Conservation (phyloP, 176 grass and related monocot species). For the Coix lacrymajobi region DNA sequence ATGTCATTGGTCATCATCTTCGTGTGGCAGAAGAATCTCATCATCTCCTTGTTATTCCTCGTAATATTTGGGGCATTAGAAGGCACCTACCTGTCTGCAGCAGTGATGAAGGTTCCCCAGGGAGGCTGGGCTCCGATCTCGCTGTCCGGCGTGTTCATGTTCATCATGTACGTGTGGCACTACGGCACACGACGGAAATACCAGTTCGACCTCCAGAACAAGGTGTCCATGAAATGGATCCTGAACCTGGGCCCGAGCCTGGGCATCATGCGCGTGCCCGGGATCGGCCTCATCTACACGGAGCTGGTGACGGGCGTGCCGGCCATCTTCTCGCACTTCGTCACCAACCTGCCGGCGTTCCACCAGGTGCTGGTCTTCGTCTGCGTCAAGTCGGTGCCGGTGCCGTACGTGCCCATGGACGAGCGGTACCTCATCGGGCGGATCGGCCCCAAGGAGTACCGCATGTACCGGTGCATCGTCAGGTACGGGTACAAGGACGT, state of each 20-base stretch:
- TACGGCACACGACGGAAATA: slow-evolving; percentile 62
- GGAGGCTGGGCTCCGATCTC: slow-evolving; percentile 64
- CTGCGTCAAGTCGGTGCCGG: slow-evolving; percentile 58
- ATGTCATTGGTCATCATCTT: slow-evolving; percentile 70
- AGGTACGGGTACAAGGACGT: slow-evolving; percentile 79
- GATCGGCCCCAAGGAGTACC: slow-evolving; percentile 61
- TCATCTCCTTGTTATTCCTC: slow-evolving; percentile 42
- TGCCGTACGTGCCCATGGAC: slow-evolving; percentile 50
- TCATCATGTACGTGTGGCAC: slow-evolving; percentile 72
- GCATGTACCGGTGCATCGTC: slow-evolving; percentile 75
- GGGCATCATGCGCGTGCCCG: slow-evolving; percentile 66
- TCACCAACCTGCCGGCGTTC: slow-evolving; percentile 75
- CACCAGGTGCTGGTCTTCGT: slow-evolving; percentile 73
- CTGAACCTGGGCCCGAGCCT: slow-evolving; percentile 67
- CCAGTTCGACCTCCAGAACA: slow-evolving; percentile 65
- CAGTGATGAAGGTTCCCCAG: slow-evolving; percentile 59
- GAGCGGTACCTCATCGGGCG: slow-evolving; percentile 65
- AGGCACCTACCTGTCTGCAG: slow-evolving; percentile 42
- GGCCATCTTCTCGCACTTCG: slow-evolving; percentile 74
- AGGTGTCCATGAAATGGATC: slow-evolving; percentile 87
- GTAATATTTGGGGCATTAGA: slow-evolving; percentile 50
- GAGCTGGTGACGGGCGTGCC: slow-evolving; percentile 66
- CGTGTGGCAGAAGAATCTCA: slow-evolving; percentile 57
- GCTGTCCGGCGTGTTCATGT: slow-evolving; percentile 53
- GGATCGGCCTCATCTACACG: slow-evolving; percentile 76